Conservation (phyloP, 2,329 filamentous ascomycete genomes). For the Gremmenia infestans region DNA sequence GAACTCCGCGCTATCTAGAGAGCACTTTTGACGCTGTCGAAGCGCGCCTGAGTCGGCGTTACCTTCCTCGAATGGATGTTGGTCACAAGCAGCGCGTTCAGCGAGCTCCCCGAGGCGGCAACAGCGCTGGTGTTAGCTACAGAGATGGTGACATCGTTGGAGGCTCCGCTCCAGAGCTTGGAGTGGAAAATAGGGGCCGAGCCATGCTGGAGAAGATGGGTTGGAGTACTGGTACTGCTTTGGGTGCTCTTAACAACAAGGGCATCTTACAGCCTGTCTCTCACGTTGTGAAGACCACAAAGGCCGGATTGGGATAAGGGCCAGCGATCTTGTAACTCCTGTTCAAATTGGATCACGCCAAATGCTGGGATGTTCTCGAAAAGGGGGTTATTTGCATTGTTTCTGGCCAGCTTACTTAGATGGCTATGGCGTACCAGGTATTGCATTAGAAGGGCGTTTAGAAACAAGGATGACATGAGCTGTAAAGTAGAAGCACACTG, state of each 20-base stretch:
- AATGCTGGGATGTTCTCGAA: neutral
- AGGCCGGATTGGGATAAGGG: conserved; percentile 68
- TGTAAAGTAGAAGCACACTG: neutral
- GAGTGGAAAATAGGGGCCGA: conserved; percentile 74
- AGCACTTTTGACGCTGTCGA: conserved; percentile 47
- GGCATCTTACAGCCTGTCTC: conserved; percentile 82
- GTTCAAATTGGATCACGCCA: too few relatives aligned
- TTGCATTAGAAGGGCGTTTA: neutral
- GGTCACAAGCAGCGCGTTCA: conserved; percentile 30
- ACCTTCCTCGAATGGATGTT: conserved; percentile 50
- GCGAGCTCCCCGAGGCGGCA: conserved; percentile 33
- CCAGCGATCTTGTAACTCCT: too few relatives aligned
- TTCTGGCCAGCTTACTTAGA: neutral
- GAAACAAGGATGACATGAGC: neutral
- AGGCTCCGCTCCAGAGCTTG: conserved; percentile 76
- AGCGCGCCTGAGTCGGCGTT: conserved; percentile 45
- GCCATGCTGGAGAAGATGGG: conserved; percentile 96
- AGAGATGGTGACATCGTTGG: conserved; percentile 86
- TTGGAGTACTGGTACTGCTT: conserved; percentile 79
- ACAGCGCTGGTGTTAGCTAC: conserved; percentile 50
- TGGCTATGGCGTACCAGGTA: neutral
- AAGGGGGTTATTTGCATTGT: neutral
- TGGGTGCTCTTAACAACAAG: conserved; percentile 78
- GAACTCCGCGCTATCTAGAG: conserved; percentile 58
- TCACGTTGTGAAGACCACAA: conserved; percentile 81